A percentile compares a stretch with the other conserved stretches of the same genome.
These are phyloP conservation scores for Bipolaris gigantea DNA, from an alignment of 2,329 filamentous ascomycete genomes.

Conservation along the genomic window DNA sequence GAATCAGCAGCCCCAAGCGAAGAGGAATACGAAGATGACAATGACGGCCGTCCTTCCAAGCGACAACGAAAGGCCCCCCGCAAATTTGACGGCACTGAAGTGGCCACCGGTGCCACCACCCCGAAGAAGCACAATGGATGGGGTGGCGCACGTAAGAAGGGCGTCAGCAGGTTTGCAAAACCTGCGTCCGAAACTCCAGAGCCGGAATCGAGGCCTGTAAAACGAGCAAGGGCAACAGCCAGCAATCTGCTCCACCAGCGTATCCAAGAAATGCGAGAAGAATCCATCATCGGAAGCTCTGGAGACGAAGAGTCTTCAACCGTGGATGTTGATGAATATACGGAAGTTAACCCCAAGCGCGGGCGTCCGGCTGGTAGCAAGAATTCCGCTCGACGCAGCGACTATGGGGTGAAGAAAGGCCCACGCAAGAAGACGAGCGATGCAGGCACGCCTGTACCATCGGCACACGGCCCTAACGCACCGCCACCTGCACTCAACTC, in stretches of 20 bases:
- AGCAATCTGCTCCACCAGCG: slow-evolving; percentile 45
- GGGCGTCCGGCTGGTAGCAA: slow-evolving; percentile 51
- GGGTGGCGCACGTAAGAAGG: slow-evolving; percentile 45
- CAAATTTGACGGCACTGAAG: slow-evolving; percentile 40
- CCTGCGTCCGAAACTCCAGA: slow-evolving; percentile 41
- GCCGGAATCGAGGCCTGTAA: slow-evolving; percentile 35
- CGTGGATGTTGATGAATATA: slow-evolving; percentile 35
- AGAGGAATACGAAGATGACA: slow-evolving; percentile 43
- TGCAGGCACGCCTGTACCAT: slow-evolving; percentile 22
- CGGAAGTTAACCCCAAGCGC: slow-evolving; percentile 31
- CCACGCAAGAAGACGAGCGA: slow-evolving; percentile 46
- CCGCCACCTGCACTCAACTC: slow-evolving; percentile 38
- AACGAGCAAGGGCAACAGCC: slow-evolving; percentile 33
- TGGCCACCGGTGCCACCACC: slow-evolving; percentile 34
- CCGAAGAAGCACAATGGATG: slow-evolving; percentile 42
- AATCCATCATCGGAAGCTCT: slow-evolving; percentile 44
- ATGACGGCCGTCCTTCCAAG: slow-evolving; percentile 35
- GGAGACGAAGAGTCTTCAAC: slow-evolving; percentile 41
- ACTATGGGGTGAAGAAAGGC: slow-evolving; percentile 55
- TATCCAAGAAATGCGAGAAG: slow-evolving; percentile 52
- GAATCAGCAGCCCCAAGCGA: slow-evolving; percentile 44
- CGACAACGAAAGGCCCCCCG: slow-evolving; percentile 42
- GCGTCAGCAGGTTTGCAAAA: slow-evolving; percentile 38
- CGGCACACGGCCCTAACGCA: slow-evolving; percentile 27
- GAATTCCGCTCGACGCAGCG: slow-evolving; percentile 50